phyloP scores from a whole-genome alignment of 345 rosid species.

The Rhodamnia rubescens region DNA sequence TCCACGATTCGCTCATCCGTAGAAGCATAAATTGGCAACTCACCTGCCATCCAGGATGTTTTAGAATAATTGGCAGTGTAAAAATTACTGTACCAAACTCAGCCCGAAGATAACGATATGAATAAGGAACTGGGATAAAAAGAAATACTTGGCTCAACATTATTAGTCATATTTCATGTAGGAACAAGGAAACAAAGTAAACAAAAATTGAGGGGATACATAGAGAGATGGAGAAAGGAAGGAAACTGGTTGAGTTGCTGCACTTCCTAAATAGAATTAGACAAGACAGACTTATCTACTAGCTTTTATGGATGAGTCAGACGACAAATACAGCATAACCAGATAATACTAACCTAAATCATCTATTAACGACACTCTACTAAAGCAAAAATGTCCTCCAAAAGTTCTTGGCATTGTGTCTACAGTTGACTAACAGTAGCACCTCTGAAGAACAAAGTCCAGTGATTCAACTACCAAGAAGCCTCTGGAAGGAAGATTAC shows the following conservation, averaged over 20 bases:
- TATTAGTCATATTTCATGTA: neutral
- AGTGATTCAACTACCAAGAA: neutral
- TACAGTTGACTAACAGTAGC: neutral
- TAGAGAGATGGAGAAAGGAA: neutral
- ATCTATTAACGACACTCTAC: neutral
- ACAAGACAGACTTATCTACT: neutral
- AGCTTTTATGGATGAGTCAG: neutral
- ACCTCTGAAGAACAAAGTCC: neutral
- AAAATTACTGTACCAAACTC: neutral
- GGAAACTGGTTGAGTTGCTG: neutral
- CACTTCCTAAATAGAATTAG: neutral
- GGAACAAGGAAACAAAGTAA: neutral
- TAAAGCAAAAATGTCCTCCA: neutral
- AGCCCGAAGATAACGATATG: neutral
- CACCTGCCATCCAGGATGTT: slow-evolving; percentile 34
- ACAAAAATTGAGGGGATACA: neutral
- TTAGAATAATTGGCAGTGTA: neutral
- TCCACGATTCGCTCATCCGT: slow-evolving; percentile 63
- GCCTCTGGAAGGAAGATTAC: neutral
- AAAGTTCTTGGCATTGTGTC: neutral
- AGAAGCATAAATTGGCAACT: slow-evolving; percentile 42
- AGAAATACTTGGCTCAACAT: neutral
- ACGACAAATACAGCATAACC: neutral
- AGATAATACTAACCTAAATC: neutral
- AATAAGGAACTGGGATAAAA: neutral